Conservation (phyloP, 164 flowering plant species). For the Brasenia schreberi region DNA sequence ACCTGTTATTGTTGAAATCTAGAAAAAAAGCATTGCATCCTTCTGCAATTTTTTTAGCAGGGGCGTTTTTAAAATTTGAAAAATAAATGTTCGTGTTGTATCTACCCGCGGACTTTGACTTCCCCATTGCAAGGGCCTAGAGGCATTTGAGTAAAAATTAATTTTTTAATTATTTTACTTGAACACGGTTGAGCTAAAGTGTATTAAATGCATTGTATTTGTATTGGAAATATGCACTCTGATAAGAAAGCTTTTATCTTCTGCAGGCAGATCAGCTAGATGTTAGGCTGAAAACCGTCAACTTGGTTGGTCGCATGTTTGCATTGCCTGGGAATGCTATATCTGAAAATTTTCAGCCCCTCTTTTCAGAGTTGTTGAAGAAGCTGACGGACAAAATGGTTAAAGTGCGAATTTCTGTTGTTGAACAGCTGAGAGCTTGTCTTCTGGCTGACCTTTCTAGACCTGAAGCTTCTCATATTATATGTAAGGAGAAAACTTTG, state of each 20-base stretch:
- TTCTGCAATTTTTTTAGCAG: too few species aligned
- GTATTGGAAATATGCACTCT: neutral
- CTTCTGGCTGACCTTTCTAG: slow-evolving; percentile 60
- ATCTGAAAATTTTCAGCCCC: slow-evolving; percentile 58
- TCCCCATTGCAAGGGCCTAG: too few species aligned
- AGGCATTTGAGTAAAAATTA: too few species aligned
- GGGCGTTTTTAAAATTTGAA: too few species aligned
- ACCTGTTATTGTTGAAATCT: too few species aligned
- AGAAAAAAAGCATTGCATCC: too few species aligned
- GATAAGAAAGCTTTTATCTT: neutral
- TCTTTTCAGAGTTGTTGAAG: slow-evolving; percentile 78
- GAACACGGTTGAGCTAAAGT: too few species aligned
- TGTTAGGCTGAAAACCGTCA: slow-evolving; percentile 69
- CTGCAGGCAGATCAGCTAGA: slow-evolving; percentile 46
- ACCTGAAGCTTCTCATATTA: slow-evolving; percentile 69
- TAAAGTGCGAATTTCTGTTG: slow-evolving; percentile 76
- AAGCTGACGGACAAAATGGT: slow-evolving; percentile 83
- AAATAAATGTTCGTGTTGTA: too few species aligned
- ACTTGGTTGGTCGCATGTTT: slow-evolving; percentile 73
- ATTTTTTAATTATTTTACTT: too few species aligned
- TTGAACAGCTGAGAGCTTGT: slow-evolving; percentile 56
- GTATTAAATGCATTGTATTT: neutral
- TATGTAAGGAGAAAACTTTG: slow-evolving; percentile 31
- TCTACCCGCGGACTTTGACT: too few species aligned
- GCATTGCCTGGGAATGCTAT: slow-evolving; percentile 46